These are phyloP conservation scores for Astrocystis sublimbata DNA, from an alignment of 495 filamentous ascomycete species.

Conservation along the genomic window DNA sequence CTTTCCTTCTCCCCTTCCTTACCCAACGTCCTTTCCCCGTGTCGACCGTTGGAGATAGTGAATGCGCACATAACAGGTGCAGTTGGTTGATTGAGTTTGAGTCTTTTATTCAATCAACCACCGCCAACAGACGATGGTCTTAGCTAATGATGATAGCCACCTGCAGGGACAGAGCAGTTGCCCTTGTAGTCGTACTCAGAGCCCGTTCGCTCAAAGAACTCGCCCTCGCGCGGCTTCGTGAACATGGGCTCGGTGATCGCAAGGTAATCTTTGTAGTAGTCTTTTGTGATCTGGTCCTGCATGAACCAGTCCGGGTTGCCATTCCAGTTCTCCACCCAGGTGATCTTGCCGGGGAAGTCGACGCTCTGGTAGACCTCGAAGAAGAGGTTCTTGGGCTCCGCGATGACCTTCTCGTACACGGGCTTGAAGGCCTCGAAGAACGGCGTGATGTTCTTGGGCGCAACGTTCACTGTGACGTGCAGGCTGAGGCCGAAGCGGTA, in stretches of 20 bases:
- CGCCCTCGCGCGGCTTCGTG: slow-evolving; percentile 42
- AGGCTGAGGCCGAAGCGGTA: slow-evolving; percentile 29
- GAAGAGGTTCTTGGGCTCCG: slow-evolving; percentile 47
- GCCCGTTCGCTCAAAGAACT: slow-evolving; percentile 33
- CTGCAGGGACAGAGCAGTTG: no score
- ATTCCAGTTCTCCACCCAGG: slow-evolving; percentile 50
- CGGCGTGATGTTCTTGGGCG: slow-evolving; percentile 37
- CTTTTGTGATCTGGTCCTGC: slow-evolving; percentile 45
- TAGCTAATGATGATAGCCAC: no score
- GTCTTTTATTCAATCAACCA: no score
- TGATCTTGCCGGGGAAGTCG: slow-evolving; percentile 41
- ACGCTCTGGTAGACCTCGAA: slow-evolving; percentile 46
- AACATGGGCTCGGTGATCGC: slow-evolving; percentile 49
- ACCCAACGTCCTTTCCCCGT: no score
- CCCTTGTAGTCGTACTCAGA: not conserved
- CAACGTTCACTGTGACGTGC: slow-evolving; percentile 45
- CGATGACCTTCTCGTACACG: slow-evolving; percentile 41
- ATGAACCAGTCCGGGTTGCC: not conserved
- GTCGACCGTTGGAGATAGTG: no score
- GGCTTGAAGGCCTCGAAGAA: slow-evolving; percentile 45
- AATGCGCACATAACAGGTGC: no score
- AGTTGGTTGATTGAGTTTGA: no score
- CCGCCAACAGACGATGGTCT: no score
- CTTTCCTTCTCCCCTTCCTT: no score
- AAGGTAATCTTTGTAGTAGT: slow-evolving; percentile 51